A percentile compares a stretch with the other conserved stretches of the same genome.
Evolutionary conservation across 352 stramenopile species (phyloP).

Genomic region (Globisporangium middletonii): DNA sequence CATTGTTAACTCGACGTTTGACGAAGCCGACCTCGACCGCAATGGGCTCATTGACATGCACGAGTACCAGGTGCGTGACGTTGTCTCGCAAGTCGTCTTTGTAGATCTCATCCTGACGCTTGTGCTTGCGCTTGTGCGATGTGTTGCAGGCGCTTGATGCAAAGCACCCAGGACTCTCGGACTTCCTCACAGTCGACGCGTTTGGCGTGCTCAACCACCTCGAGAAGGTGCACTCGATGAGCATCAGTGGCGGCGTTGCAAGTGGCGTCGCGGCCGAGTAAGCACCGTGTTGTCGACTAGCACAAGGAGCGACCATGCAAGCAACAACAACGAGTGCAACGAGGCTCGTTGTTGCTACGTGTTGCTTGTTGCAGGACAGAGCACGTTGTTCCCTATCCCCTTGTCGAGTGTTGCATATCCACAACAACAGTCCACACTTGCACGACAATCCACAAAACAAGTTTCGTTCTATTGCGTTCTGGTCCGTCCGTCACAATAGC

Average conservation of each 20-base stretch:
- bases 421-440: no score
- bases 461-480: not conserved
- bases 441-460: no score
- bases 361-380: no score
- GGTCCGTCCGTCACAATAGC: conserved; percentile 1
- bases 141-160: conserved; percentile 56
- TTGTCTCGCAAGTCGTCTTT: no score
- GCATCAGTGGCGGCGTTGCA: conserved; percentile 14
- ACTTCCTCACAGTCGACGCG: conserved; percentile 83
- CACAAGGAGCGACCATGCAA: not conserved
- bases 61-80: conserved; percentile 60
- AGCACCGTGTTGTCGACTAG: conserved; percentile 3
- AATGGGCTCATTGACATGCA: conserved; percentile 76
- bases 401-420: no score
- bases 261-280: conserved; percentile 11
- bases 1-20: conserved; percentile 82
- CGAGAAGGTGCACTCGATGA: conserved; percentile 82
- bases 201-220: conserved; percentile 79
- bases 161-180: conserved; percentile 78
- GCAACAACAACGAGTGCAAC: no score
- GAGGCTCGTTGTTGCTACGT: no score
- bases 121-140: not conserved
- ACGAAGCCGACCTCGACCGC: conserved; percentile 70
- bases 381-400: no score
- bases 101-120: not conserved